Evolutionary conservation across 495 filamentous ascomycete species (phyloP).

Genomic region (Sordaria brevicollis): DNA sequence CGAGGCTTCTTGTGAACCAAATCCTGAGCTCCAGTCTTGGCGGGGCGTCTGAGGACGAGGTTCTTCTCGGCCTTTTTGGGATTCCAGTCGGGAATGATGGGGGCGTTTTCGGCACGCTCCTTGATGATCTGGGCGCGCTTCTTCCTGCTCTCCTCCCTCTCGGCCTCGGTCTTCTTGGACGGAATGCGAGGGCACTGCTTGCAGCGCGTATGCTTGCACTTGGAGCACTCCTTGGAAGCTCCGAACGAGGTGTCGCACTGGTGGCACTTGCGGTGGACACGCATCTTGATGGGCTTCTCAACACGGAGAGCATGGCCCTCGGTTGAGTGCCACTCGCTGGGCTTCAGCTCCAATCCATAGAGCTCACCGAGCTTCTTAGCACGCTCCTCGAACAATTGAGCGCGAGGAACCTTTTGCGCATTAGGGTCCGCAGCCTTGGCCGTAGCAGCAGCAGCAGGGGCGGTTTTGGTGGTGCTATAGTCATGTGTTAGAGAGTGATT

Average conservation of each 20-base stretch:
- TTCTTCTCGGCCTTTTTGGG: conserved; percentile 21
- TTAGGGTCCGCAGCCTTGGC: conserved; percentile 9
- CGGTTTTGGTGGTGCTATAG: conserved; percentile 16
- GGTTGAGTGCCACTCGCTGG: conserved; percentile 54
- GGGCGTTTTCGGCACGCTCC: conserved; percentile 36
- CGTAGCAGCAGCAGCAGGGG: conserved; percentile 13
- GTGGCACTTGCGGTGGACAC: conserved; percentile 78
- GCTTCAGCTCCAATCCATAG: conserved; percentile 61
- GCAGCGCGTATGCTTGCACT: conserved; percentile 70
- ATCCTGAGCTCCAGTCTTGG: conserved; percentile 59
- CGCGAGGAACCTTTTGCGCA: conserved; percentile 31
- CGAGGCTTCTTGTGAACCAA: conserved; percentile 52
- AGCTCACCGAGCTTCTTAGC: conserved; percentile 62
- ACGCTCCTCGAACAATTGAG: conserved; percentile 53
- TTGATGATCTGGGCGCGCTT: conserved; percentile 34
- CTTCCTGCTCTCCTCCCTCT: conserved; percentile 37
- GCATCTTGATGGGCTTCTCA: conserved; percentile 84
- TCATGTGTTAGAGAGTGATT: conserved; percentile 10
- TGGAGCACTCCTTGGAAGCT: conserved; percentile 51
- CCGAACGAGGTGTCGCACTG: conserved; percentile 57
- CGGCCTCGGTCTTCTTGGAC: conserved; percentile 38
- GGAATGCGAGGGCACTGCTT: conserved; percentile 70
- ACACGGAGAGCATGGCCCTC: conserved; percentile 58
- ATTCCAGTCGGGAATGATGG: conserved; percentile 39
- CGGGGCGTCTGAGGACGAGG: conserved; percentile 47